Percentiles rank a stretch among this genome's conserved stretches.
Conservation (phyloP, 768 basidiomycete genomes). For the Boletus rubroflammeus region DNA sequence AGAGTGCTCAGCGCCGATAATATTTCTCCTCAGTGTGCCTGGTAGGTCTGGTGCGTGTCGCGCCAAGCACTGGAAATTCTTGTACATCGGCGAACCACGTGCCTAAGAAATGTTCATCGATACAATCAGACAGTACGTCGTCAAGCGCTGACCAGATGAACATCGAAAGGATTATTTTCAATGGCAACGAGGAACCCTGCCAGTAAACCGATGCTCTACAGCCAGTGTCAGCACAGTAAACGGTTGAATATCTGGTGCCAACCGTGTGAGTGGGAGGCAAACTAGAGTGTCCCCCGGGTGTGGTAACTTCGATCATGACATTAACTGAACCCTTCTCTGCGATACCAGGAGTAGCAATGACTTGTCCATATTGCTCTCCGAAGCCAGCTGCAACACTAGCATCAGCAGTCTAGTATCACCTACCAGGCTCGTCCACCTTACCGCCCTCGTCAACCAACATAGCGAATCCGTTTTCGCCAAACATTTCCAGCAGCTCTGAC, state of each 20-base stretch:
- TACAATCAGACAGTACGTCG: background rate
- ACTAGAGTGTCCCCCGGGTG: conserved; percentile 83
- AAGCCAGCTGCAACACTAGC: conserved; percentile 43
- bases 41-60: conserved; percentile 58
- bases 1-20: conserved; percentile 45
- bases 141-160: conserved; percentile 43
- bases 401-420: background rate
- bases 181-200: conserved; percentile 63
- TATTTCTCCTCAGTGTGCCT: conserved; percentile 41
- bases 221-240: conserved; percentile 7
- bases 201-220: conserved; percentile 79
- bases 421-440: conserved; percentile 27
- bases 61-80: conserved; percentile 61
- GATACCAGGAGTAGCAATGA: conserved; percentile 60
- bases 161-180: conserved; percentile 60
- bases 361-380: conserved; percentile 44
- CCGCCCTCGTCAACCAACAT: conserved; percentile 89
- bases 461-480: conserved; percentile 69
- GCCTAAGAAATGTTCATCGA: conserved; percentile 32
- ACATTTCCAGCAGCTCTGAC: conserved; percentile 48
- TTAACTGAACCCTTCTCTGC: conserved; percentile 74
- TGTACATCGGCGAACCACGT: conserved; percentile 56
- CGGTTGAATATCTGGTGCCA: conserved; percentile 12
- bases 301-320: conserved; percentile 58
- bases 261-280: conserved; percentile 81